Base-by-base conservation (phyloP, 371 early-diverging fungal species). In the Scutellospora calospora region DNA sequence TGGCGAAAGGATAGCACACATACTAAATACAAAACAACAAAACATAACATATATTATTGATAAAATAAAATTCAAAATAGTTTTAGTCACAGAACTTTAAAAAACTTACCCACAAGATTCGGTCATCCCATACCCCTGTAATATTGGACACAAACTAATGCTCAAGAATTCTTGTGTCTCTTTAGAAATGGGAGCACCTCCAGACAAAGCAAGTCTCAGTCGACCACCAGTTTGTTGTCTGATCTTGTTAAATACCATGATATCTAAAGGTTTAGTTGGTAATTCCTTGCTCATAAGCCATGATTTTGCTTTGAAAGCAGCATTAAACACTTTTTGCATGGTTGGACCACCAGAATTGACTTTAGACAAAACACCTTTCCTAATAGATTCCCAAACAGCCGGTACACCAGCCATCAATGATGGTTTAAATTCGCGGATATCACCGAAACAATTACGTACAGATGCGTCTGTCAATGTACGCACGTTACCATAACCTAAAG, bases 341-440 rank as follows among this genome's bases (percentile, higher is more conserved):
- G 91, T 75, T 59, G 94, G 90, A 11, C 91, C 87, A n/a, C 91
- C 86, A 20, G 85, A 84, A 60, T 88, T 87, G 57, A 97, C 84
- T 82, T 95, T 94, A 62, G 90, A 88, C 38, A 93, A 86, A 59
- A 97, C 91, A 55, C 95, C 96, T 84, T 94, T 95, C 55, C 97
- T 93, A 82, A 98, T 96, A 20, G 94, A 92, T 85, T 96, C 96
- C 96, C 96, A 96, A 4, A 97, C 97, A 54, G 93, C 95, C 29
- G 97, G 96, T 16, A 99, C 97, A 83, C 97, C 97, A 27, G 95
- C 91, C 91, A 99, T 93, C 60, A 98, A 83, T 18, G 97, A 95
- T 12, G 99, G 99, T 35, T 92, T 89, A 79, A 97, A 90, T 81
- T 96, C 98, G 81, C 93, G 90, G 83, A 98, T 93, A 88, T 99